Evolutionary conservation across 805 yeast species (phyloP).

Genomic region (Candida incommunis): DNA sequence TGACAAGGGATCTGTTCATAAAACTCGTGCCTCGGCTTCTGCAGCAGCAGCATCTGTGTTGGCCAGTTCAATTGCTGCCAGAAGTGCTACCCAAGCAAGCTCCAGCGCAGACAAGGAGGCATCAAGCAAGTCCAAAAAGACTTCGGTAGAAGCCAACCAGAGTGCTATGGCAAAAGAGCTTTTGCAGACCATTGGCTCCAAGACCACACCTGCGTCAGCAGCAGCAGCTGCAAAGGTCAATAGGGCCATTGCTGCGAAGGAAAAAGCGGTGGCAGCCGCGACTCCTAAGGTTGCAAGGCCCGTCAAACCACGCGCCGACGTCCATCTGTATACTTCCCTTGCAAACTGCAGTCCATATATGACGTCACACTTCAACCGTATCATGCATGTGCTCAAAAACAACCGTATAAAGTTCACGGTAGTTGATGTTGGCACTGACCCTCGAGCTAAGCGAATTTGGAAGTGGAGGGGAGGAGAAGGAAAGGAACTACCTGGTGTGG

Average conservation of each 20-base stretch:
- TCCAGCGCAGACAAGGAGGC: not conserved
- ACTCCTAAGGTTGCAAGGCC: not conserved
- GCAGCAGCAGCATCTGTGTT: not conserved
- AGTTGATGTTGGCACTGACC: conserved; percentile 75
- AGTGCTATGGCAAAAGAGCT: not conserved
- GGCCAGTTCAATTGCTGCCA: not conserved
- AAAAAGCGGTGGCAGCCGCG: not conserved
- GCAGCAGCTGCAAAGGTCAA: conserved; percentile 2
- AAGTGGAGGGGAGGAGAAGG: conserved; percentile 54
- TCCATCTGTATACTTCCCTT: conserved; percentile 64
- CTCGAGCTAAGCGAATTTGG: conserved; percentile 70
- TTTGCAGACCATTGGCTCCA: not conserved
- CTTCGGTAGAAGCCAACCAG: not conserved
- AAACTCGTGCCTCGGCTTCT: not conserved
- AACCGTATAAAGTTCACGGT: conserved; percentile 51
- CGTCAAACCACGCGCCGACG: conserved; percentile 12
- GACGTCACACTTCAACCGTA: conserved; percentile 56
- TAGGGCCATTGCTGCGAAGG: not conserved
- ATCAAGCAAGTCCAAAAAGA: not conserved
- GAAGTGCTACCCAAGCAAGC: not conserved
- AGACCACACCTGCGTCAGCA: not conserved
- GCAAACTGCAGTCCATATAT: conserved; percentile 72
- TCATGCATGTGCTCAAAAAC: conserved; percentile 58
- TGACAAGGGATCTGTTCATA: not conserved
- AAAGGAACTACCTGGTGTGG: conserved; percentile 65